Evolutionary conservation across 768 basidiomycete genomes (phyloP).

Genomic region (Heimioporus sp.): DNA sequence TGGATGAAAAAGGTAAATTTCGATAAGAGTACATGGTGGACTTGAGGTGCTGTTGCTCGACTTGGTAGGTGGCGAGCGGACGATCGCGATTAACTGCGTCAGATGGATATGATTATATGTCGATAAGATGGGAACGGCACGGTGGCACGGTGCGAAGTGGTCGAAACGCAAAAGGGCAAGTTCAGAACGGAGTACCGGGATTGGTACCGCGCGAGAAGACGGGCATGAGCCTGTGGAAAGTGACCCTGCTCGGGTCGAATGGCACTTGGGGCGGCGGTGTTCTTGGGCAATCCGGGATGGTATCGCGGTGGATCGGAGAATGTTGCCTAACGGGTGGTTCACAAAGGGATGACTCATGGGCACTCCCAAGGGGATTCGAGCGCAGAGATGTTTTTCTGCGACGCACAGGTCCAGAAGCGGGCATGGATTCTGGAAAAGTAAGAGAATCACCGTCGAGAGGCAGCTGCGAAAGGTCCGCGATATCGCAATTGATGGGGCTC

Average conservation of each 20-base stretch:
- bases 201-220: constrained; percentile 38
- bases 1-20: constrained; percentile 17
- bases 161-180: background rate
- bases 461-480: constrained; percentile 68
- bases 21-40: constrained; percentile 27
- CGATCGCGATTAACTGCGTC: constrained; percentile 28
- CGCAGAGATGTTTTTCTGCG: constrained; percentile 54
- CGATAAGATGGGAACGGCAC: constrained; percentile 22
- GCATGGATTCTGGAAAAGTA: constrained; percentile 18
- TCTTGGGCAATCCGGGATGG: constrained; percentile 19
- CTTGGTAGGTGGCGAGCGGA: constrained; percentile 18
- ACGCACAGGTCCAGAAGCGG: constrained; percentile 53
- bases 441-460: constrained; percentile 28
- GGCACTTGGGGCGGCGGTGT: constrained; percentile 36
- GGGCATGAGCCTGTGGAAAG: constrained; percentile 64
- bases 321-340: constrained; percentile 18
- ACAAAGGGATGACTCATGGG: constrained; percentile 12
- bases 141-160: no score
- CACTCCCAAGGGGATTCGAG: constrained; percentile 43
- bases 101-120: constrained; percentile 31
- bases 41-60: constrained; percentile 25
- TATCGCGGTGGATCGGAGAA: constrained; percentile 28
- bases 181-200: constrained; percentile 12
- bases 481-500: constrained; percentile 48
- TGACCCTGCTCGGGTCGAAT: constrained; percentile 47